phyloP scores from a whole-genome alignment of 2,329 filamentous ascomycete genomes.

The Penicillium nordicum region DNA sequence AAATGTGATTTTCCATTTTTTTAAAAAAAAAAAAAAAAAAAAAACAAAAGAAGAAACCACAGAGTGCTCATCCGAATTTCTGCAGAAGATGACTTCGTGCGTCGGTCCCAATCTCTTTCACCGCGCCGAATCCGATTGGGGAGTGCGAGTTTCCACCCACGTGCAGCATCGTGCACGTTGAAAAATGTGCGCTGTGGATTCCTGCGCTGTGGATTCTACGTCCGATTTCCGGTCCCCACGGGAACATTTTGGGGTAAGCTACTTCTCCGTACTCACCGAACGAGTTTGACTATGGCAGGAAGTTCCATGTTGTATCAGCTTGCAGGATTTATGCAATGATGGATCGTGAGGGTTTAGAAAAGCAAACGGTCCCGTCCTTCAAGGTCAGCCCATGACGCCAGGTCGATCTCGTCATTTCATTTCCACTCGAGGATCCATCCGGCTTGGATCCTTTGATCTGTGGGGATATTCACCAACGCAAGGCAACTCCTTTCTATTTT shows the following conservation, averaged over 20 bases:
- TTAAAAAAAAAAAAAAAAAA: too few relatives aligned
- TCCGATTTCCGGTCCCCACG: neutral
- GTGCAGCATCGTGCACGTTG: neutral
- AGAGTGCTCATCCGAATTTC: slow-evolving; percentile 6
- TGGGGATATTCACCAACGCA: too few relatives aligned
- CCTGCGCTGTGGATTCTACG: neutral
- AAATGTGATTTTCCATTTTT: too few relatives aligned
- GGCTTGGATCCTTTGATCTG: neutral
- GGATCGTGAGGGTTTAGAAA: slow-evolving; percentile 8
- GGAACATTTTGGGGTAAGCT: neutral
- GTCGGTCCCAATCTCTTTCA: slow-evolving; percentile 5
- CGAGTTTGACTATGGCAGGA: neutral
- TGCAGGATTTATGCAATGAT: slow-evolving; percentile 9
- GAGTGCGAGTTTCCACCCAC: slow-evolving; percentile 9
- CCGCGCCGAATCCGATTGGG: slow-evolving; percentile 1
- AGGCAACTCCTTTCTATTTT: neutral
- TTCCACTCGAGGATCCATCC: neutral
- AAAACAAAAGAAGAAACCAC: too few relatives aligned
- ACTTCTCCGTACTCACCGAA: neutral
- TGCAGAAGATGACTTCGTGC: slow-evolving; percentile 11
- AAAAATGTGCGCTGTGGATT: neutral
- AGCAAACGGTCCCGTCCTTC: neutral
- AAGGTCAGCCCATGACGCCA: neutral
- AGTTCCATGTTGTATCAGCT: slow-evolving; percentile 1
- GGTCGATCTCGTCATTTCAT: neutral